Evolutionary conservation across 1,284 basidiomycete species (phyloP).

Genomic region (Melampsora americana): DNA sequence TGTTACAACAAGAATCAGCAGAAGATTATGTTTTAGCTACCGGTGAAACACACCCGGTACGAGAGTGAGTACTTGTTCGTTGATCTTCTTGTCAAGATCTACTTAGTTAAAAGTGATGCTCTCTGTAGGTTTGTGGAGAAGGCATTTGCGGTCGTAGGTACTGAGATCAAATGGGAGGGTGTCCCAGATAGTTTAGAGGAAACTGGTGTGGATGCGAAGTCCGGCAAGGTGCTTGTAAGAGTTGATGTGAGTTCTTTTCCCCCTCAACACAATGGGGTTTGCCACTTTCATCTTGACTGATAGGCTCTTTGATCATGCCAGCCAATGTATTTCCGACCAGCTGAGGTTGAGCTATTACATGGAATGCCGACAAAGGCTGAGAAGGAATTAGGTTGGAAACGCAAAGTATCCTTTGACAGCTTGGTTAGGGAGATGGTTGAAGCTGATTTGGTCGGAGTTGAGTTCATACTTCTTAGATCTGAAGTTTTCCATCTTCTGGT

Average conservation of each 20-base stretch:
- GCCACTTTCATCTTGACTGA: conserved; percentile 16
- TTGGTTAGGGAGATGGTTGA: conserved; percentile 85
- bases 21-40: conserved; percentile 89
- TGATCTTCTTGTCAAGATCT: background rate
- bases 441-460: conserved; percentile 61
- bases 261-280: conserved; percentile 53
- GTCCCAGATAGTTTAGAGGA: conserved; percentile 64
- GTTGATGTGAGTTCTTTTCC: conserved; percentile 69
- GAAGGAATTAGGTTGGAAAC: conserved; percentile 76
- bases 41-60: conserved; percentile 83
- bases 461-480: background rate
- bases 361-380: conserved; percentile 83
- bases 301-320: conserved; percentile 43
- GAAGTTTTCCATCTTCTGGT: background rate
- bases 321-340: conserved; percentile 58
- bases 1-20: conserved; percentile 75
- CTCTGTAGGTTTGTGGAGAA: conserved; percentile 67
- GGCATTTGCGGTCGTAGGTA: conserved; percentile 68
- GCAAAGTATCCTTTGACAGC: conserved; percentile 70
- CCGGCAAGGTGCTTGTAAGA: conserved; percentile 68
- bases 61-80: conserved; percentile 59
- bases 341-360: conserved; percentile 83
- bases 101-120: background rate
- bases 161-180: conserved; percentile 72
- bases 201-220: conserved; percentile 67